Evolutionary conservation across 192 early-diverging fungal species (phyloP).

Genomic region (Coemansia sp.): DNA sequence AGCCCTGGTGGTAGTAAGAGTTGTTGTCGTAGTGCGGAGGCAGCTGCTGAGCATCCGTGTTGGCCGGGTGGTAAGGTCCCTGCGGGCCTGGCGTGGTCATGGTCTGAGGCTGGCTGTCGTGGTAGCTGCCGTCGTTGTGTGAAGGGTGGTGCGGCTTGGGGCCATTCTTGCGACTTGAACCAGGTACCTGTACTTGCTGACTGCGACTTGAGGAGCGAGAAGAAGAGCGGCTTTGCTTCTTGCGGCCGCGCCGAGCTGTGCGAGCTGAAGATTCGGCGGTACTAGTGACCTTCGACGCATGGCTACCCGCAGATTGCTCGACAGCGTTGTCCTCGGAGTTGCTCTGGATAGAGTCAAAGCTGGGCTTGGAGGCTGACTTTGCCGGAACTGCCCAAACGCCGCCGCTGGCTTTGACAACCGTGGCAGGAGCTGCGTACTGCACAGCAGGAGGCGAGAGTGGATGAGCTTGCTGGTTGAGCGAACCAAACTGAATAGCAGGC

Average conservation of each 20-base stretch:
- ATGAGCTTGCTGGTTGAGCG: slow-evolving; percentile 40
- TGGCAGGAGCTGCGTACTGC: slow-evolving; percentile 6
- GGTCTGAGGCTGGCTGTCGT: too few species aligned
- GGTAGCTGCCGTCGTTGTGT: slow-evolving; percentile 1
- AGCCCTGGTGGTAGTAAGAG: slow-evolving; percentile 33
- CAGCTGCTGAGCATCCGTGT: slow-evolving; percentile 11
- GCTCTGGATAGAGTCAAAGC: slow-evolving; percentile 46
- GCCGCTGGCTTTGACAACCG: slow-evolving; percentile 37
- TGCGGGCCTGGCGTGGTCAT: slow-evolving; percentile 23
- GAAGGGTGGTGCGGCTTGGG: slow-evolving; percentile 3
- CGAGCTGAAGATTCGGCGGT: slow-evolving; percentile 9
- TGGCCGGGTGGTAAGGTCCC: slow-evolving; percentile 1
- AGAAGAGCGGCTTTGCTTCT: slow-evolving; percentile 30
- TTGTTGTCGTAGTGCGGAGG: slow-evolving; percentile 24
- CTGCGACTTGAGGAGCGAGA: slow-evolving; percentile 41
- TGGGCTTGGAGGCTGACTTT: slow-evolving; percentile 40
- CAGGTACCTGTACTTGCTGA: slow-evolving; percentile 34
- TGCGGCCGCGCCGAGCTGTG: slow-evolving; percentile 21
- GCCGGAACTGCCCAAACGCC: slow-evolving; percentile 35
- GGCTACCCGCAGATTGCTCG: neutral
- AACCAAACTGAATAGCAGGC: slow-evolving; percentile 55
- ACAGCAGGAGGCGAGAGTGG: slow-evolving; percentile 31
- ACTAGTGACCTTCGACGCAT: neutral
- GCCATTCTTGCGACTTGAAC: slow-evolving; percentile 21
- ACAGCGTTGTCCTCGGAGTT: slow-evolving; percentile 10